Evolutionary conservation across 2,329 filamentous ascomycete species (phyloP).

Genomic region (Colletotrichum sp.): DNA sequence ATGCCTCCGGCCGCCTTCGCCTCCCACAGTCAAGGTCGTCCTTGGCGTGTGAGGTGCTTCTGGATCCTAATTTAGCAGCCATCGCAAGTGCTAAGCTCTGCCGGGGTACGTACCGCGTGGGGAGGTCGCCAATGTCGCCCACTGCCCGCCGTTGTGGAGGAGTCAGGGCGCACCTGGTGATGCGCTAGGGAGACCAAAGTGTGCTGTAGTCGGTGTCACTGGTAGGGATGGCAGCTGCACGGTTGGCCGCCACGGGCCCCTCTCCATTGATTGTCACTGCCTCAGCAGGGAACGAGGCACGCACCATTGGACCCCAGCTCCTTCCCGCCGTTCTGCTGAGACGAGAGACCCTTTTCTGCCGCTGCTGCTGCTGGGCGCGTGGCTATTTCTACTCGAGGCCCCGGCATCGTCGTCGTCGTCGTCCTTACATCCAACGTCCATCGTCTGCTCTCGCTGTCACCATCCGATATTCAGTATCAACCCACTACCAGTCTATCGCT

Average conservation of each 20-base stretch:
- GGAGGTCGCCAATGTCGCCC: background rate
- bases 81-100: background rate
- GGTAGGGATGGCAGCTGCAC: slow-evolving; percentile 18
- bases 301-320: background rate
- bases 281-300: background rate
- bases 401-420: background rate
- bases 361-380: background rate
- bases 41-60: background rate
- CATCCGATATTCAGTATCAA: background rate
- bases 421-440: background rate
- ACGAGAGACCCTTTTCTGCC: background rate
- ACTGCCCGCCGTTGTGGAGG: background rate
- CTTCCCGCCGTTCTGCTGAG: slow-evolving; percentile 10
- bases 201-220: background rate
- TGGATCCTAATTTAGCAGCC: background rate
- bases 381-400: slow-evolving; percentile 13
- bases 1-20: background rate
- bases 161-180: background rate
- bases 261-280: slow-evolving; percentile 18
- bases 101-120: background rate
- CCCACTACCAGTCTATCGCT: background rate
- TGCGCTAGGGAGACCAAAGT: background rate
- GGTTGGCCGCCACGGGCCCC: background rate
- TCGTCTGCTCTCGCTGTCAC: background rate
- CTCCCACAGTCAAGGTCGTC: background rate